phyloP scores from a whole-genome alignment of 139 green algal species.

The Astrephomene gubernaculifera region DNA sequence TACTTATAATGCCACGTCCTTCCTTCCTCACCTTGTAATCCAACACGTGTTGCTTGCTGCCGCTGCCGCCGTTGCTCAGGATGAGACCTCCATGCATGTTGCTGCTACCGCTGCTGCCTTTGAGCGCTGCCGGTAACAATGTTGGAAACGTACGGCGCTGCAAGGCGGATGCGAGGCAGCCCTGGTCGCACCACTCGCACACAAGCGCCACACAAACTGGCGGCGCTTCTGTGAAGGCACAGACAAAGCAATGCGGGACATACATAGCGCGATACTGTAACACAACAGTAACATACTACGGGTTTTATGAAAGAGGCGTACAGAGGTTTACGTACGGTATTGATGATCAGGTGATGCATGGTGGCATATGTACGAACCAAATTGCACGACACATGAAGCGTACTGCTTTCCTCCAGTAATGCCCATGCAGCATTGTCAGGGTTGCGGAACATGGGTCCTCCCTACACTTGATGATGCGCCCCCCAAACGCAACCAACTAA shows the following conservation, averaged over 20 bases:
- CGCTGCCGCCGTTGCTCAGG: not conserved
- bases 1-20: not conserved
- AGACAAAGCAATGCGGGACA: not conserved
- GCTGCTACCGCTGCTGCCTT: too few species aligned
- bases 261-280: not conserved
- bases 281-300: too few species aligned
- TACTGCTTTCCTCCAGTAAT: too few species aligned
- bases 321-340: too few species aligned
- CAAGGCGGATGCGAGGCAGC: constrained; percentile 2
- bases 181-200: constrained; percentile 33
- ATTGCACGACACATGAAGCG: too few species aligned
- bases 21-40: constrained; percentile 5
- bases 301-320: too few species aligned
- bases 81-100: not conserved
- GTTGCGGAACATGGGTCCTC: too few species aligned
- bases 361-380: too few species aligned
- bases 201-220: constrained; percentile 17
- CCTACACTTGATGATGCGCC: too few species aligned
- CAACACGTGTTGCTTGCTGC: not conserved
- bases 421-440: too few species aligned
- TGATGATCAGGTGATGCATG: too few species aligned
- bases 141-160: not conserved
- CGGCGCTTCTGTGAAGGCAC: constrained; percentile 1
- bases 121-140: not conserved
- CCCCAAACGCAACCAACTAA: too few species aligned